Conservation (phyloP, 2,329 filamentous ascomycete species). For the Colletotrichum godetiae region DNA sequence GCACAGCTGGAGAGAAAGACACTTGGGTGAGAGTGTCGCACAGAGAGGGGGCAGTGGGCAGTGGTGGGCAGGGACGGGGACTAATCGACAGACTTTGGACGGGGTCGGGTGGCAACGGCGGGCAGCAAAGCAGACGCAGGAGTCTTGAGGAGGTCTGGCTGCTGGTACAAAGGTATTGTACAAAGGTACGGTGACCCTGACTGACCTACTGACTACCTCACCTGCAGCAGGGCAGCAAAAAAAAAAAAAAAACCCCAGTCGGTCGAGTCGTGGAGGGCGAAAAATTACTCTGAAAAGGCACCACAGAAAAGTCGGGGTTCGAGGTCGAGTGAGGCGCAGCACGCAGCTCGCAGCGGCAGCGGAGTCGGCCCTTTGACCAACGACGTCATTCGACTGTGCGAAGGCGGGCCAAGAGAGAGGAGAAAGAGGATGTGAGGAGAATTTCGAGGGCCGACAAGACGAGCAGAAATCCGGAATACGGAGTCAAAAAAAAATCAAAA, state of each 20-base stretch:
- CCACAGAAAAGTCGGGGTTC: slow-evolving; percentile 21
- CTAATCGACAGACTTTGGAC: not conserved
- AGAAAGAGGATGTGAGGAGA: not conserved
- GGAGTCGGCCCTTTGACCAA: slow-evolving; percentile 31
- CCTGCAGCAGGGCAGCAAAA: not conserved
- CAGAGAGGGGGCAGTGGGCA: not conserved
- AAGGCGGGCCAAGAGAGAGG: not conserved
- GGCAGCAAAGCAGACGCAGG: not conserved
- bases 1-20: not conserved
- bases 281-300: slow-evolving; percentile 20
- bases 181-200: not conserved
- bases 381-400: slow-evolving; percentile 30
- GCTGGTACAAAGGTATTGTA: not conserved
- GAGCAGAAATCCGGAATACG: not conserved
- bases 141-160: not conserved
- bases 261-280: slow-evolving; percentile 7
- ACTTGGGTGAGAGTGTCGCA: slow-evolving; percentile 1
- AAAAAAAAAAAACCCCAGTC: too few species aligned
- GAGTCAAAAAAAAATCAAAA: not conserved
- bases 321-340: slow-evolving; percentile 33
- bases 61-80: not conserved
- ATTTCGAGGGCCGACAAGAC: not conserved
- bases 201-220: not conserved
- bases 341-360: slow-evolving; percentile 24
- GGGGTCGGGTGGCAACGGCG: not conserved